Base-by-base conservation (phyloP, 2,329 filamentous ascomycete species). In the Gliomastix tumulicola region DNA sequence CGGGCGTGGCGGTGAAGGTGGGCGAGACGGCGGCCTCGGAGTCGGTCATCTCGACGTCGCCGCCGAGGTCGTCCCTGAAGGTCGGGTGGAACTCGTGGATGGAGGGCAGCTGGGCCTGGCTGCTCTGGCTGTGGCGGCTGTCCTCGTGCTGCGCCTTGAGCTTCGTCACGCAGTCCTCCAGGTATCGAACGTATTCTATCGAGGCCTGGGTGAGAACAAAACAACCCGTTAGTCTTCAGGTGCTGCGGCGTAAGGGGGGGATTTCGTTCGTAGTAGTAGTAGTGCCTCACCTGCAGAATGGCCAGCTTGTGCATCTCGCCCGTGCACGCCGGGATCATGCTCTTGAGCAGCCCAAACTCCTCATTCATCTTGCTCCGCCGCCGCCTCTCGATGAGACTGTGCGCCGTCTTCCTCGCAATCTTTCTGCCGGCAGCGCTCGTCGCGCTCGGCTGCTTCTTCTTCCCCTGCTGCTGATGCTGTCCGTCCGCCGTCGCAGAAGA, bases 261-360 rank as follows among this genome's bases (percentile, higher is more conserved):
- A n/a, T n/a, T n/a, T n/a, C n/a, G n/a, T n/a, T n/a, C n/a, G n/a
- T n/a, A n/a, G n/a, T n/a, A n/a, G n/a, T n/a, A n/a, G n/a, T n/a
- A n/a, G n/a, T n/a, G n/a, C 6, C 72, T 45, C 58, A 94, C 89
- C 77, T 96, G 88, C 35, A 97, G 65, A 48, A 97, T 96, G 13
- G 89, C 88, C 39, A 97, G 67, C 63, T 98, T 98, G 61, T 97
- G 92, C 92, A 97, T 97, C 53, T 97, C 90, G 7, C 88, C 89
- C n/a, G 76, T 79, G 59, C 92, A 97, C 3, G 92, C 90, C 1
- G 92, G 92, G 39, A 97, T 94, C 85, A 98, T 88, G 50, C 83
- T 77, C 63, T 97, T 97, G 46, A 97, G 65, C 13, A 94, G 84
- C 3, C 80, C 84, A 64, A 97, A 97, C 63, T 97, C 92, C 57